phyloP scores from a whole-genome alignment of 139 green algal genomes.

The Monoraphidium neglectum region DNA sequence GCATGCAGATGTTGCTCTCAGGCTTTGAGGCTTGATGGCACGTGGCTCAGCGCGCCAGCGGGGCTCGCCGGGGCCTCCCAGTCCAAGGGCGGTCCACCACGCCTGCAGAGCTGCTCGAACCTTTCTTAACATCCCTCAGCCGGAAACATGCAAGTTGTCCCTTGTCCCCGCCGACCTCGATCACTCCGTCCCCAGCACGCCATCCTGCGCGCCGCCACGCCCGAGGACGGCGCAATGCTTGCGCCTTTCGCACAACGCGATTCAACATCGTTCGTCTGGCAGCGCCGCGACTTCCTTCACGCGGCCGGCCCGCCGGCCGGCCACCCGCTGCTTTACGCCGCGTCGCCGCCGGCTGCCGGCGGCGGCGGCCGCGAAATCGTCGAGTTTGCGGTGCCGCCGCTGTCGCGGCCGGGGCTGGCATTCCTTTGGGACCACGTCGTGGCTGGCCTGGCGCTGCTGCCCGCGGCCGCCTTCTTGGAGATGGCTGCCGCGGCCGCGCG shows the following conservation, averaged over 20 bases:
- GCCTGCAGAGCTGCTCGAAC: too few species aligned
- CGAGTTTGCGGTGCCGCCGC: constrained; percentile 1
- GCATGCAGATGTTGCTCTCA: too few species aligned
- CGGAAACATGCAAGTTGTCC: too few species aligned
- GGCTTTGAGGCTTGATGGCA: too few species aligned
- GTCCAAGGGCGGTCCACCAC: too few species aligned
- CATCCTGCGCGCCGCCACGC: too few species aligned
- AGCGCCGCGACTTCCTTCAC: background rate
- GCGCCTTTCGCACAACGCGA: too few species aligned
- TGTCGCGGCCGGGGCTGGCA: background rate
- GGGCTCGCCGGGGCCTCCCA: too few species aligned
- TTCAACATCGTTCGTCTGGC: constrained; percentile 3
- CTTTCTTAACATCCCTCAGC: too few species aligned
- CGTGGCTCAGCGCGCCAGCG: too few species aligned
- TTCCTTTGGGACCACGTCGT: constrained; percentile 56
- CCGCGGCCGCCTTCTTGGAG: constrained; percentile 56
- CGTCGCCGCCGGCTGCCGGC: background rate
- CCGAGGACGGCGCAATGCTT: too few species aligned
- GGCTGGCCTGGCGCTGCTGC: constrained; percentile 32
- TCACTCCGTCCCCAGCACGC: background rate
- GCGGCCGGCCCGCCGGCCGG: constrained; percentile 40
- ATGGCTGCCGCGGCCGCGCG: constrained; percentile 45
- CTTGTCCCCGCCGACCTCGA: background rate
- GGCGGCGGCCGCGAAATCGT: background rate
- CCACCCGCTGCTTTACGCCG: constrained; percentile 54